Evolutionary conservation across 2,329 filamentous ascomycete species (phyloP), one percentile per base, ranked within the genome.

Genomic region (Akanthomyces uredinophilus): DNA sequence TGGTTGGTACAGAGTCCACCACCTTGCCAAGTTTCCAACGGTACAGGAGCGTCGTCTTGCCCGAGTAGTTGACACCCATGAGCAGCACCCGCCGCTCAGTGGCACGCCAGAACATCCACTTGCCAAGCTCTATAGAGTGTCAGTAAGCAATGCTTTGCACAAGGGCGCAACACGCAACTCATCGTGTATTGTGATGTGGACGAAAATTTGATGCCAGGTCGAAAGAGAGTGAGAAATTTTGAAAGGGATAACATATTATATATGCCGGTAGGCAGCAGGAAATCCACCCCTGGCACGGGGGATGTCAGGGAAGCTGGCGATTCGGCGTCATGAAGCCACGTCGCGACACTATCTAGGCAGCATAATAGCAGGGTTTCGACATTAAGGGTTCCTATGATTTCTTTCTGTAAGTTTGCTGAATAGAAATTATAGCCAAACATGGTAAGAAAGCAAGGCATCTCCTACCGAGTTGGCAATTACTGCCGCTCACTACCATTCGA

Each of bases 21-120:
- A 92, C 90, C 83, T 96, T 88, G 76, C 91, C 90, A 70, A 96
- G 86, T 85, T 96, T 96, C 78, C 96, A 76, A 72, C 87, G 84
- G 76, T 92, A 92, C 46, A 92, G 79, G 57, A 92, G 77, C 16
- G 89, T 92, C 13, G 89, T 92, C 77, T 92, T 92, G 70, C 89
- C 89, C 24, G 88, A 16, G 35, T 32, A 41, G 24, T 51, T 35
- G 16, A 59, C 16, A 11, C 56, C 56, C 35, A 59, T 29, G 32
- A 59, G 32, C 46, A 59, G 46, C 22, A 59, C 56, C 18, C 56
- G 56, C 8, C 56, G 46, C 46, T 59, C 56, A 18, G 51, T 37
- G 18, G 22, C 29, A 7, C 46, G 56, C 32, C 56, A 43, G 24
- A 59, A 59, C 35, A 59, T 50, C 35, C 56, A 59, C 24, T 51